Percentiles rank a stretch among this genome's conserved stretches.
phyloP scores from a whole-genome alignment of 208 protist genomes.

The Acanthamoeba triangularis region DNA sequence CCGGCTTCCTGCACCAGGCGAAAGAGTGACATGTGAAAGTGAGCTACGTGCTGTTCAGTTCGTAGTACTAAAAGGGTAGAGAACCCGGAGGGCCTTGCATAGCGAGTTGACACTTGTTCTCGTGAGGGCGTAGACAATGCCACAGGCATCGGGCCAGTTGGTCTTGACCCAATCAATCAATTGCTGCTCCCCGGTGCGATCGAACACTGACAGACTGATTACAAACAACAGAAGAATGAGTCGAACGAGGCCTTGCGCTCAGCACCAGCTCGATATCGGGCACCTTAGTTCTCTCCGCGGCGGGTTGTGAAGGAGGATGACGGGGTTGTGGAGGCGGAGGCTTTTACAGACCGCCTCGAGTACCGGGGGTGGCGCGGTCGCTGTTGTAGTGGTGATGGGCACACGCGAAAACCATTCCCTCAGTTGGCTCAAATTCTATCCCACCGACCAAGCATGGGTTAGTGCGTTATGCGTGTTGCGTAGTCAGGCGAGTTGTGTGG shows the following conservation, averaged over 20 bases:
- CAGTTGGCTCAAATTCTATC: background rate
- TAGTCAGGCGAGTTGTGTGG: background rate
- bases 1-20: background rate
- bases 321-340: background rate
- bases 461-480: background rate
- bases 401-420: background rate
- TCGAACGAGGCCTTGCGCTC: background rate
- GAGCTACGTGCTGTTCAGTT: background rate
- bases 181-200: background rate
- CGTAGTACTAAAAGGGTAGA: background rate
- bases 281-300: background rate
- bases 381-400: slow-evolving; percentile 2
- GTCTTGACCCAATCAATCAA: background rate
- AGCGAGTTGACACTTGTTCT: background rate
- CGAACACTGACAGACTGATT: background rate
- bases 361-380: background rate
- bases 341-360: background rate
- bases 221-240: too few relatives aligned
- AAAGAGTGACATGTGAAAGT: background rate
- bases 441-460: background rate
- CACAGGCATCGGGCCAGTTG: background rate
- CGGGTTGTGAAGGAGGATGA: background rate
- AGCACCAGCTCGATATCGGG: background rate
- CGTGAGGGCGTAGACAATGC: background rate
- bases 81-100: background rate